phyloP scores from a whole-genome alignment of 2,329 filamentous ascomycete species.

The Cordyceps fumosorosea region DNA sequence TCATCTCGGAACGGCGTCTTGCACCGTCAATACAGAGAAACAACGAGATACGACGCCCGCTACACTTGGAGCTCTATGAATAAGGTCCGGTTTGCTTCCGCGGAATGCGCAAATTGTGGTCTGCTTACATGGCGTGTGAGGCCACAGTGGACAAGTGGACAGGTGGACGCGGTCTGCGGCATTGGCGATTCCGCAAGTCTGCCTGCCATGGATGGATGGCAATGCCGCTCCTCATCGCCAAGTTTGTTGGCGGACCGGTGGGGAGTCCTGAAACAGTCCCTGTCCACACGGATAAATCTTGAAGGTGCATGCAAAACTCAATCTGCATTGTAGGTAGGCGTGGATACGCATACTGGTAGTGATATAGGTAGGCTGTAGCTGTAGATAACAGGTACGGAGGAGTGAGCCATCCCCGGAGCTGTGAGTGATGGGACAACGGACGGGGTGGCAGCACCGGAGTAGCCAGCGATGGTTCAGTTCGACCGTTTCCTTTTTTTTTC shows the following conservation, averaged over 20 bases:
- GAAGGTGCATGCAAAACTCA: background rate
- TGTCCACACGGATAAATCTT: background rate
- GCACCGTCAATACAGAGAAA: background rate
- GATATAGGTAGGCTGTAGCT: background rate
- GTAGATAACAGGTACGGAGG: no score
- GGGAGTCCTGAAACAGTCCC: conserved; percentile 5
- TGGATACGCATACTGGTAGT: background rate
- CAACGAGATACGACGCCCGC: background rate
- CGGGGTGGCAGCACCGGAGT: no score
- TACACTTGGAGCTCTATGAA: background rate
- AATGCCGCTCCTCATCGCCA: background rate
- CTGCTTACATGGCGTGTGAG: background rate
- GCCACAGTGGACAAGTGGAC: background rate
- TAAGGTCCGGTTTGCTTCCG: background rate
- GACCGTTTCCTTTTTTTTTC: no score
- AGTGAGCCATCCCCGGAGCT: background rate
- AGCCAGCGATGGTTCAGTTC: no score
- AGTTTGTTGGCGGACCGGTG: background rate
- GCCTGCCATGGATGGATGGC: background rate
- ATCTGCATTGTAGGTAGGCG: background rate
- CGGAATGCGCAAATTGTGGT: background rate
- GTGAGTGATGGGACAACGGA: background rate
- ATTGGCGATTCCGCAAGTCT: background rate
- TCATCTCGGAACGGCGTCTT: background rate
- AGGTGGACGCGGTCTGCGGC: background rate